Evolutionary conservation across 192 early-diverging fungal species (phyloP).

Genomic region (Coemansia sp.): DNA sequence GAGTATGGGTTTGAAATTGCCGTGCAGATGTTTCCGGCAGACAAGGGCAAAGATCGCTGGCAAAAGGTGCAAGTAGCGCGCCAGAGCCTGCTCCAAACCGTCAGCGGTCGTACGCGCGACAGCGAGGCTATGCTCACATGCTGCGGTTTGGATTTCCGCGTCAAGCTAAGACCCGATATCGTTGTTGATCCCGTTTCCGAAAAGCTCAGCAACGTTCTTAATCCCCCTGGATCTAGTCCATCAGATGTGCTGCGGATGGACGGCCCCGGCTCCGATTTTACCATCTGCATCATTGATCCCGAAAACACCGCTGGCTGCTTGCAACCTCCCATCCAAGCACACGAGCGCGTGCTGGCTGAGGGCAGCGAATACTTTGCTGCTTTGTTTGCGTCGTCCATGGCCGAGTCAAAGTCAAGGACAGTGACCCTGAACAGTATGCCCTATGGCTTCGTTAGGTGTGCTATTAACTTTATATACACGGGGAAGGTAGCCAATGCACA

Average conservation of each 20-base stretch:
- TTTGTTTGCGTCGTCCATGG: constrained; percentile 34
- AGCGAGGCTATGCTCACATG: constrained; percentile 26
- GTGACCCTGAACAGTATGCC: constrained; percentile 39
- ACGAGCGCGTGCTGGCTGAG: constrained; percentile 29
- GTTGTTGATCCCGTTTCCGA: constrained; percentile 2
- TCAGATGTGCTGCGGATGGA: constrained; percentile 16
- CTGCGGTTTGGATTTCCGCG: constrained; percentile 43
- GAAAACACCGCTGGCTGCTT: constrained; percentile 37
- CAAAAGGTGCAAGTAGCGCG: constrained; percentile 51
- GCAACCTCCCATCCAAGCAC: constrained; percentile 40
- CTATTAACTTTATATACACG: constrained; percentile 37
- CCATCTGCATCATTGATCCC: constrained; percentile 28
- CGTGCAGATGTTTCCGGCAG: constrained; percentile 13
- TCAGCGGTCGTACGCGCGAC: constrained; percentile 22
- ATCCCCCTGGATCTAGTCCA: neutral
- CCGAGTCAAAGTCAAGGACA: constrained; percentile 22
- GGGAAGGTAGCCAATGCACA: constrained; percentile 13
- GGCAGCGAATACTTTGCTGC: constrained; percentile 50
- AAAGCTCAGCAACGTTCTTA: constrained; percentile 8
- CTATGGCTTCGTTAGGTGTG: constrained; percentile 38
- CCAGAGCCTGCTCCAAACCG: constrained; percentile 22
- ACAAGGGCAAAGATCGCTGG: constrained; percentile 26
- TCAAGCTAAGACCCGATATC: constrained; percentile 37
- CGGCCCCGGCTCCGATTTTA: constrained; percentile 25
- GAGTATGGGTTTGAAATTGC: constrained; percentile 49